Evolutionary conservation across 257 asterid genomes (phyloP), one percentile per base, ranked within the genome.

Genomic region (Marsdenia floribunda): DNA sequence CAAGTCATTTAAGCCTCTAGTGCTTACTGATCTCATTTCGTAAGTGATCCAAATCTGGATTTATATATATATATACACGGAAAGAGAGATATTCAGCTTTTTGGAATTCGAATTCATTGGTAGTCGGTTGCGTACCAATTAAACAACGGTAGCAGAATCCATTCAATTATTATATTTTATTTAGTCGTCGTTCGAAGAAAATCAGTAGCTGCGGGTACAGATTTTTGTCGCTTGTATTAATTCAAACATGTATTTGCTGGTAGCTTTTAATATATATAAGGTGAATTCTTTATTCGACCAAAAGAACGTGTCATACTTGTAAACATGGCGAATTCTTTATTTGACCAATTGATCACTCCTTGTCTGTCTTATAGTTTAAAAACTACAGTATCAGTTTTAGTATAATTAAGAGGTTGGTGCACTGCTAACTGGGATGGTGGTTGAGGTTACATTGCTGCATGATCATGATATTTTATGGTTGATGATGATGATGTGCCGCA

Each of bases 401-500:
- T 35, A 6, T 64, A 64, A n/a, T n/a, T n/a, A 64, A 35, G 49
- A 44, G 19, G 47, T 22, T 44, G 58, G 35, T 46, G 5, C 21
- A 42, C 33, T 29, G 33, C 33, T 29, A 3, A 42, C 5, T 68
- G n/a, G 2, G 59, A 53, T 53, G 59, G 52, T 24, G 26, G 11
- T 26, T n/a, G 57, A n/a, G 29, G n/a, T 60, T 29, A 29, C 33
- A 1, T 29, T 6, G 49, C 49, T 60, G 59, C 49, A 24, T 50
- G 18, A 68, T 68, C 57, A n/a, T 75, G 58, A 46, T 57, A 13
- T 11, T 61, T 40, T n/a, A 44, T 57, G 71, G 38, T 1, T 40
- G 66, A 64, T 72, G 68, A 64, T 72, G 68, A 60, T 53, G 42
- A 14, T 38, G 38, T 70, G 68, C 38, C 79, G 68, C 47, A 72